Base-by-base conservation (phyloP, 2,329 filamentous ascomycete species). In the Dendryphion nanum region DNA sequence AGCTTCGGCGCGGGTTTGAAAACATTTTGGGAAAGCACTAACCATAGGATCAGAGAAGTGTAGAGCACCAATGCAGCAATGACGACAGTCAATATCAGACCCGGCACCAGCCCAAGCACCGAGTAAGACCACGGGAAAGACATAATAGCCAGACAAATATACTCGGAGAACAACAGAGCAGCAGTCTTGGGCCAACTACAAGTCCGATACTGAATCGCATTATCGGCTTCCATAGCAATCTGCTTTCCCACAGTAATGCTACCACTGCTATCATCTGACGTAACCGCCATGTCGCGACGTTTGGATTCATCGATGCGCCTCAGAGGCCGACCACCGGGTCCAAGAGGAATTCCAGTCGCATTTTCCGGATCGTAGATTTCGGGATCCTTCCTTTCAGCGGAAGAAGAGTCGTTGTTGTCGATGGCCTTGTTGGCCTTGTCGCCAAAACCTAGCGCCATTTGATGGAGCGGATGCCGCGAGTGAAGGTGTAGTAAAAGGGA, bases 151-250 rank as follows among this genome's bases (percentile, higher is more conserved):
- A 96, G 71, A 63, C 89, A 95, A 42, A 96, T 96, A 64, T 96
- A 96, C 72, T 96, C 90, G 35, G 88, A 93, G 69, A 96, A 95
- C 35, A 96, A 80, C 51, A 95, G 66, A 1, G 85, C 89, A 0
- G 90, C 89, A 37, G 90, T 95, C 85, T 95, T 95, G 59, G 87
- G 85, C 90, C 90, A 96, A 51, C 84, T 90, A 70, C 90, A 96
- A 26, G 89, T 95, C 44, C 90, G 78, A 64, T 96, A 96, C 69
- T 95, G 83, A 66, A 96, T 95, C 8, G 82, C 81, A 64, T 86
- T 83, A 35, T 81, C 82, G 18, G 81, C 77, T 65, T 95, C 90
- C 45, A 86, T 62, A 37, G 83, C 86, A 47, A 91, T 79, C 69
- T 95, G 89, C 67, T 79, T 77, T 33, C 74, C 76, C 30, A 81